Evolutionary conservation across 305 asterid species (phyloP).

Genomic region (Solanum aculeatissimum): DNA sequence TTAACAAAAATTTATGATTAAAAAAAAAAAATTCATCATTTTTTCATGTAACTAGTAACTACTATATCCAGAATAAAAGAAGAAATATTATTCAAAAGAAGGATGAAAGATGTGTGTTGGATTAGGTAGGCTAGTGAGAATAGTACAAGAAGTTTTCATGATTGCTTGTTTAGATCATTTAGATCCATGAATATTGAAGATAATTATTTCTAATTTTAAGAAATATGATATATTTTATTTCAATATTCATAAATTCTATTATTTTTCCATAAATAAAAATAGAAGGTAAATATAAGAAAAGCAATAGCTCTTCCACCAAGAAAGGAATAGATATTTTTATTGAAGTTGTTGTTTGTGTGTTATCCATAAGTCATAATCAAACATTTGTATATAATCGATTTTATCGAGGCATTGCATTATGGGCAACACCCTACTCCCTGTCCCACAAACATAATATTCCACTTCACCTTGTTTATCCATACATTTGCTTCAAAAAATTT

Average conservation of each 20-base stretch:
- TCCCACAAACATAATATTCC: neutral
- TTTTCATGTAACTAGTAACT: too few species aligned
- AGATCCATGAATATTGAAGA: too few species aligned
- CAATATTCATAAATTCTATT: neutral
- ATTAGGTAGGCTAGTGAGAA: too few species aligned
- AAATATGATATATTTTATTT: too few species aligned
- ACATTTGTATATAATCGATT: neutral
- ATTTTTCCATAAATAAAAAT: neutral
- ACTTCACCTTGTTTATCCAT: neutral
- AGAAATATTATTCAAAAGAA: too few species aligned
- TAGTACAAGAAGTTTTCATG: too few species aligned
- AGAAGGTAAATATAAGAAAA: neutral
- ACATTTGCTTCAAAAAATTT: neutral
- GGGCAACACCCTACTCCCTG: neutral
- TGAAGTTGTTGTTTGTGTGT: neutral
- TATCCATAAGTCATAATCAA: neutral
- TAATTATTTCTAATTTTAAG: too few species aligned
- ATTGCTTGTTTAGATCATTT: too few species aligned
- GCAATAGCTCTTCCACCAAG: slow-evolving; percentile 11
- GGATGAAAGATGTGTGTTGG: too few species aligned
- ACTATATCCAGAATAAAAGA: too few species aligned
- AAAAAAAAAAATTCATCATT: too few species aligned
- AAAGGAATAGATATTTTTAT: neutral
- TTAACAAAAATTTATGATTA: too few species aligned
- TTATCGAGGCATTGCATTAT: slow-evolving; percentile 1